Conservation (phyloP, 2,329 filamentous ascomycete species). For the Davidsoniella virescens region DNA sequence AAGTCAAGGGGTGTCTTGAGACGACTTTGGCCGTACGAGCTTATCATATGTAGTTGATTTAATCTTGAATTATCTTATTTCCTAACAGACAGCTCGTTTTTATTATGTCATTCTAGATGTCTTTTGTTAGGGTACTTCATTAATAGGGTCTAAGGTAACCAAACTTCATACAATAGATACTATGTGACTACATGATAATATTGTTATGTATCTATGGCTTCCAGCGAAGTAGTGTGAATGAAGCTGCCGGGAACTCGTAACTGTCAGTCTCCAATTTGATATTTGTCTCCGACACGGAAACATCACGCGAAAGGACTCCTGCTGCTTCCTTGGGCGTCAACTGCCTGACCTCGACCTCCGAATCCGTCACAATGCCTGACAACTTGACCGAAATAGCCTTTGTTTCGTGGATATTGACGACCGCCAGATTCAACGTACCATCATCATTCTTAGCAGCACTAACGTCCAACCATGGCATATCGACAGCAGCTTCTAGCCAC, state of each 20-base stretch:
- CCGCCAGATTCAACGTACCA: slow-evolving; percentile 48
- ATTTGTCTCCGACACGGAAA: slow-evolving; percentile 24
- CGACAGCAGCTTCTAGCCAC: slow-evolving; percentile 49
- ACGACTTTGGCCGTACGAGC: no score
- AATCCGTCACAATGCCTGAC: slow-evolving; percentile 32
- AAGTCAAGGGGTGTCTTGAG: no score
- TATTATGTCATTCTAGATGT: neutral
- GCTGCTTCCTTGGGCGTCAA: slow-evolving; percentile 40
- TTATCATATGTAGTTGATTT: no score
- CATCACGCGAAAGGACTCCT: slow-evolving; percentile 42
- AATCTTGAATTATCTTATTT: no score
- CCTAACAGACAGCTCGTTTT: neutral
- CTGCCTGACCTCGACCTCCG: slow-evolving; percentile 41
- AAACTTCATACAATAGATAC: no score
- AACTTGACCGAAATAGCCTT: slow-evolving; percentile 42
- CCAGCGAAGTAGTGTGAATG: slow-evolving; percentile 46
- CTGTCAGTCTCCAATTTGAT: slow-evolving; percentile 41
- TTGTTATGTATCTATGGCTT: slow-evolving; percentile 22
- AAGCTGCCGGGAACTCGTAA: slow-evolving; percentile 50
- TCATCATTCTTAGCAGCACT: slow-evolving; percentile 41
- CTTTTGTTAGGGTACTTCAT: no score
- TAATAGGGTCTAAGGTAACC: no score
- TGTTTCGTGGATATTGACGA: slow-evolving; percentile 55
- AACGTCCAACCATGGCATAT: slow-evolving; percentile 56
- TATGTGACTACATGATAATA: no score